phyloP scores from a whole-genome alignment of 2,329 filamentous ascomycete species.

The Didymella glomerata region DNA sequence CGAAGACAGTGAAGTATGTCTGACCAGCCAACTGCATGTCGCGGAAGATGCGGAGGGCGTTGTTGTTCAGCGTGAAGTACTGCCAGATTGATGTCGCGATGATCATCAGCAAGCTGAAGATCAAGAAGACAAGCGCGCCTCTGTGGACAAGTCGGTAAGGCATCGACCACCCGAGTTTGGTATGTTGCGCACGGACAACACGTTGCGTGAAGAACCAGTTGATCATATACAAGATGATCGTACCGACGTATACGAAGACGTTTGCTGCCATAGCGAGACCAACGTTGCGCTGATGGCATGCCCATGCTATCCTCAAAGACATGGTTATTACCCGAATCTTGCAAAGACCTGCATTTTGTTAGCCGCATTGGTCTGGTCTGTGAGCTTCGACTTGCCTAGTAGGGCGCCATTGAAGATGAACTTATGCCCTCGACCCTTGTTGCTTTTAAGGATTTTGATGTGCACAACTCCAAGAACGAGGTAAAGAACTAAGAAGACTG shows the following conservation, averaged over 20 bases:
- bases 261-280: slow-evolving; percentile 65
- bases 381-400: slow-evolving; percentile 45
- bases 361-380: slow-evolving; percentile 8
- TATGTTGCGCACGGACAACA: slow-evolving; percentile 76
- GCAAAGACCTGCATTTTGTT: slow-evolving; percentile 51
- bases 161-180: slow-evolving; percentile 72
- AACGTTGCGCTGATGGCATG: slow-evolving; percentile 52
- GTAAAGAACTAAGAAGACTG: slow-evolving; percentile 55
- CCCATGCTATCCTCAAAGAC: slow-evolving; percentile 52
- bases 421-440: slow-evolving; percentile 52
- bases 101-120: slow-evolving; percentile 69
- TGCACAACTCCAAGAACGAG: slow-evolving; percentile 52
- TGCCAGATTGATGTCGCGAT: slow-evolving; percentile 70
- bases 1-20: slow-evolving; percentile 70
- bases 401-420: slow-evolving; percentile 55
- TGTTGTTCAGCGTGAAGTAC: slow-evolving; percentile 70
- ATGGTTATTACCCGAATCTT: slow-evolving; percentile 55
- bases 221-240: slow-evolving; percentile 78
- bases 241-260: slow-evolving; percentile 77
- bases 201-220: slow-evolving; percentile 83
- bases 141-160: slow-evolving; percentile 60
- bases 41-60: slow-evolving; percentile 63
- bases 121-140: slow-evolving; percentile 63
- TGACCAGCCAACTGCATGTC: slow-evolving; percentile 70
- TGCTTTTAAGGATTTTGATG: slow-evolving; percentile 53